A percentile compares a stretch with the other conserved stretches of the same genome.
Conservation (phyloP, 1,139 yeast species). For the Blastobotrys buckinghamii region DNA sequence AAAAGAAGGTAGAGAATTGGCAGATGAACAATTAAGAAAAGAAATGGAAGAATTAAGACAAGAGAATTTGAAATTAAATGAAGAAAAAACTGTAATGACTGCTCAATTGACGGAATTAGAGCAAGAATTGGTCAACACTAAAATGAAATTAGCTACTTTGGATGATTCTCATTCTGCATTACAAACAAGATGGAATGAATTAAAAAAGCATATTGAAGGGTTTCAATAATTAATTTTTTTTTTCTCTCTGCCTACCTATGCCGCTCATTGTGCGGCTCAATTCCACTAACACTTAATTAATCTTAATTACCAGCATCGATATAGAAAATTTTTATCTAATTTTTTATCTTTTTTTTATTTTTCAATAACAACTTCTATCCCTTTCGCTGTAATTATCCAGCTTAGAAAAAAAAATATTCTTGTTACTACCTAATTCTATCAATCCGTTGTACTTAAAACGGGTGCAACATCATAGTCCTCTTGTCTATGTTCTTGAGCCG, state of each 20-base stretch:
- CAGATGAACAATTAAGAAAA: slow-evolving; percentile 18
- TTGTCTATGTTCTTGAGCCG: too few relatives aligned
- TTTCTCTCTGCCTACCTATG: neutral
- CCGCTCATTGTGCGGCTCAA: neutral
- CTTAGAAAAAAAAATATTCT: too few relatives aligned
- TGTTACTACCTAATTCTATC: too few relatives aligned
- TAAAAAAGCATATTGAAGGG: slow-evolving; percentile 33
- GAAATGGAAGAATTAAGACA: slow-evolving; percentile 50
- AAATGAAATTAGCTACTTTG: slow-evolving; percentile 22
- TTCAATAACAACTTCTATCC: too few relatives aligned
- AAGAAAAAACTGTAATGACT: slow-evolving; percentile 31
- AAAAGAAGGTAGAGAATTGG: slow-evolving; percentile 16
- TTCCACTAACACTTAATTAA: too few relatives aligned
- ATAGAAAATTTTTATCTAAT: too few relatives aligned
- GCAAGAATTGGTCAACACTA: slow-evolving; percentile 30
- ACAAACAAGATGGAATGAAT: slow-evolving; percentile 27
- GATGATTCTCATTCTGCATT: slow-evolving; percentile 25
- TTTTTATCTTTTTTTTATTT: too few relatives aligned
- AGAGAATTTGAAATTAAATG: slow-evolving; percentile 37
- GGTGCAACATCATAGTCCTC: too few relatives aligned
- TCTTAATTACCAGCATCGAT: too few relatives aligned
- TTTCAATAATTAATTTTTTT: neutral
- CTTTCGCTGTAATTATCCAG: too few relatives aligned
- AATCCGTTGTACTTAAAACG: too few relatives aligned
- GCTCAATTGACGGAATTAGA: slow-evolving; percentile 31